Conservation (phyloP, 139 green algal genomes). For the Volvox africanus region DNA sequence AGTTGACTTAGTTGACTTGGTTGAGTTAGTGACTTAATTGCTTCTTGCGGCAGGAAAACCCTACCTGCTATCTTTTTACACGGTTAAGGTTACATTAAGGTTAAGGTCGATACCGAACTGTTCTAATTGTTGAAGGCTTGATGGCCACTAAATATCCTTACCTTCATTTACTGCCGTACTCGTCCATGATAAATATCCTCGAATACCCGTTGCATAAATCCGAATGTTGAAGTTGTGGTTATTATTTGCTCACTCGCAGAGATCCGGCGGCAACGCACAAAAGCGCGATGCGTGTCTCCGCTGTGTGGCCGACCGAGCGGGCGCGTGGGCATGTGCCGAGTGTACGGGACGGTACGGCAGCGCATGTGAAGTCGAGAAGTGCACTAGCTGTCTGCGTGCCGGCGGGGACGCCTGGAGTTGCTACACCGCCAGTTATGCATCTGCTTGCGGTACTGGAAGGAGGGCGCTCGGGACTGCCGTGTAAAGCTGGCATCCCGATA, state of each 20-base stretch:
- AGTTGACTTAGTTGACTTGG: too few relatives aligned
- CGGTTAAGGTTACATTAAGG: too few relatives aligned
- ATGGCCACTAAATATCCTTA: neutral
- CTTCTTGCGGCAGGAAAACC: too few relatives aligned
- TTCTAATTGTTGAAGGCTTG: too few relatives aligned
- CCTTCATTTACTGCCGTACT: neutral
- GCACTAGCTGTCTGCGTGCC: neutral
- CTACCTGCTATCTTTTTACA: too few relatives aligned
- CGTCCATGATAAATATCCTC: neutral
- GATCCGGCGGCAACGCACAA: neutral
- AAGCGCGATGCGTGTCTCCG: neutral
- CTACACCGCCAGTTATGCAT: conserved; percentile 2
- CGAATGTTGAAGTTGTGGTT: neutral
- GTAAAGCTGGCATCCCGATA: too few relatives aligned
- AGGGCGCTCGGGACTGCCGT: too few relatives aligned
- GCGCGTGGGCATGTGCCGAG: conserved; percentile 8
- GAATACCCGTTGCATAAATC: neutral
- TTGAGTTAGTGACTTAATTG: too few relatives aligned
- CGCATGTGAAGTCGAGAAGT: conserved; percentile 8
- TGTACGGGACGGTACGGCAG: conserved; percentile 15
- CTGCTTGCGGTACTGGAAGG: neutral
- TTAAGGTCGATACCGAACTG: too few relatives aligned
- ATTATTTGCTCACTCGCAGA: neutral
- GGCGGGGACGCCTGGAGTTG: neutral
- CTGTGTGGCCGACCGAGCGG: neutral